These are phyloP conservation scores for Lodderomyces metapsilosis DNA, from an alignment of 1,139 yeast genomes.

Conservation along the genomic window DNA sequence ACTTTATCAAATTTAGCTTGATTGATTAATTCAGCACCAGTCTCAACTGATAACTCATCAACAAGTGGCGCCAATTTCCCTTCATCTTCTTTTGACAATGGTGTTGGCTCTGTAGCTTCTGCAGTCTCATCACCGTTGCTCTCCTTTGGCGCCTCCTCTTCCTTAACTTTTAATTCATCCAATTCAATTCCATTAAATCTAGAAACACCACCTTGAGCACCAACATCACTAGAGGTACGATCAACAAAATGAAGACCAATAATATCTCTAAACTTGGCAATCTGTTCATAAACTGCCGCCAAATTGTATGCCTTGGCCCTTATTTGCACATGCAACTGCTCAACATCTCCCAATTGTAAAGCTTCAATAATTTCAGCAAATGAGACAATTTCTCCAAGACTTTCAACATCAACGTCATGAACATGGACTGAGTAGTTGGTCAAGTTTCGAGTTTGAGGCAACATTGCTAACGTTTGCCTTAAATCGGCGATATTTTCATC, in stretches of 20 bases:
- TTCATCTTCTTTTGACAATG: constrained; percentile 11
- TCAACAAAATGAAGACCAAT: constrained; percentile 46
- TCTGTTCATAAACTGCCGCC: constrained; percentile 38
- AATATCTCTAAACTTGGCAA: constrained; percentile 42
- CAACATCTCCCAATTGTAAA: constrained; percentile 21
- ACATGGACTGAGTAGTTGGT: constrained; percentile 56
- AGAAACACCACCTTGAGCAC: constrained; percentile 26
- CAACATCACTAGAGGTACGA: constrained; percentile 24
- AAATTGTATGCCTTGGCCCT: constrained; percentile 40
- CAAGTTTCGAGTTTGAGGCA: constrained; percentile 56
- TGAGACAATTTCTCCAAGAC: constrained; percentile 33
- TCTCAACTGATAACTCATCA: constrained; percentile 18
- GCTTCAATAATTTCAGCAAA: constrained; percentile 29
- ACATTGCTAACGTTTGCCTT: constrained; percentile 53
- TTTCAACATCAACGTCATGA: constrained; percentile 33
- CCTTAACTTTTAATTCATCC: constrained; percentile 19
- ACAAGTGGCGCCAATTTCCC: constrained; percentile 10
- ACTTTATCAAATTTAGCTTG: constrained; percentile 21
- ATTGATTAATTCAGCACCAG: constrained; percentile 13
- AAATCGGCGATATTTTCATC: constrained; percentile 59
- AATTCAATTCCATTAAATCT: constrained; percentile 32
- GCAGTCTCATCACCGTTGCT: constrained; percentile 8
- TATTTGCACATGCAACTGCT: constrained; percentile 22
- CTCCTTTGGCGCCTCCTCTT: constrained; percentile 11
- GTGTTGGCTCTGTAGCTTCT: constrained; percentile 8